These are phyloP conservation scores for Trichomonascus vanleenenianus DNA, from an alignment of 805 yeast genomes.

Conservation along the genomic window DNA sequence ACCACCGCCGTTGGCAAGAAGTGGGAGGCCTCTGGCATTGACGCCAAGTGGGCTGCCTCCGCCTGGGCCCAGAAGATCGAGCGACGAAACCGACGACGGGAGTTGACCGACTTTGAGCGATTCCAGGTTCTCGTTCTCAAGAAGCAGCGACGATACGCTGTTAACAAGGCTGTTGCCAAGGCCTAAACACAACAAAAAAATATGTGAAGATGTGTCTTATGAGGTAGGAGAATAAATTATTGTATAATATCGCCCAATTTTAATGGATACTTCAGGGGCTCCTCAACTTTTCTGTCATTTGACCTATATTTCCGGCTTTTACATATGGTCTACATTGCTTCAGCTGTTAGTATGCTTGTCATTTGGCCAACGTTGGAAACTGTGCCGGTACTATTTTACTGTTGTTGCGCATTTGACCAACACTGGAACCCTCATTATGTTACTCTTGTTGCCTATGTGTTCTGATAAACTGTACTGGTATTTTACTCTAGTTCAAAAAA, in stretches of 20 bases:
- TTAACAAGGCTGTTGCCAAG: slow-evolving; percentile 94
- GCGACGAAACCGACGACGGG: slow-evolving; percentile 86
- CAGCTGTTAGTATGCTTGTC: too few species aligned
- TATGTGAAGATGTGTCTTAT: neutral
- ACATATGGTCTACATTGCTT: too few species aligned
- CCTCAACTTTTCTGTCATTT: too few species aligned
- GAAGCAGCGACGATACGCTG: slow-evolving; percentile 95
- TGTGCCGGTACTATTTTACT: too few species aligned
- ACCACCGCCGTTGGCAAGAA: slow-evolving; percentile 79
- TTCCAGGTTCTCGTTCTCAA: slow-evolving; percentile 97
- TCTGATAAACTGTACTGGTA: too few species aligned
- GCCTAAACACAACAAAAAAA: slow-evolving; percentile 29
- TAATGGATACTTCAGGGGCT: too few species aligned
- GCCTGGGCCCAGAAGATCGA: slow-evolving; percentile 98
- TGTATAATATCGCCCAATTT: neutral
- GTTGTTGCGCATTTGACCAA: too few species aligned
- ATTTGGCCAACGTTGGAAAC: too few species aligned
- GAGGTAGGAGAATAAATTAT: neutral
- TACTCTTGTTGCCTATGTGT: too few species aligned
- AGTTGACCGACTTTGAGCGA: slow-evolving; percentile 96
- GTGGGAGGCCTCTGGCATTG: slow-evolving; percentile 86
- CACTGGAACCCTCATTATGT: too few species aligned
- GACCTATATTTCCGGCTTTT: too few species aligned
- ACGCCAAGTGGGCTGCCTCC: slow-evolving; percentile 85
- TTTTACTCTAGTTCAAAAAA: too few species aligned